Conservation (phyloP, 106 monocot species). For the Alisma plantagoaquatica region DNA sequence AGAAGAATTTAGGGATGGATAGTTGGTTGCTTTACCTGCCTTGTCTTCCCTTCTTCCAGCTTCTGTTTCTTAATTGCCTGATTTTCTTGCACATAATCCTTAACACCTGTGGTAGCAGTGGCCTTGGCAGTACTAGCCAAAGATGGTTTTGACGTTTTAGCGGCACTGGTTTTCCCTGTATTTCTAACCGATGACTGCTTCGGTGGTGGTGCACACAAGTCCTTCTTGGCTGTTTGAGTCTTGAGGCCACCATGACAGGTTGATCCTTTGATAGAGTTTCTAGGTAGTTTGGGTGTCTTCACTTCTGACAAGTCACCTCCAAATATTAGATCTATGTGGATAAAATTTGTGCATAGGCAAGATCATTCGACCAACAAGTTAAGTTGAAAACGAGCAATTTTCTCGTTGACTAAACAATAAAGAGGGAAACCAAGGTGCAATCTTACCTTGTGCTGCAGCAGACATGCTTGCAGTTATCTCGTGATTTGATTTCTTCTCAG, state of each 20-base stretch:
- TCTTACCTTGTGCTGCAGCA: not conserved
- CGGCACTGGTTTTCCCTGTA: slow-evolving; percentile 2
- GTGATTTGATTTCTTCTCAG: not conserved
- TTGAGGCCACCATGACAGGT: slow-evolving; percentile 12
- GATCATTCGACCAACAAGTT: not conserved
- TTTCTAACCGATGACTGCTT: slow-evolving; percentile 17
- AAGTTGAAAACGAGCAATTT: too few species aligned
- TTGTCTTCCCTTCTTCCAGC: slow-evolving; percentile 45
- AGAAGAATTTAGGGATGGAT: not conserved
- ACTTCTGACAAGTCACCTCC: slow-evolving; percentile 9
- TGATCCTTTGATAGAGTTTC: not conserved
- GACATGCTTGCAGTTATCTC: not conserved
- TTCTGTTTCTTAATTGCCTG: slow-evolving; percentile 87
- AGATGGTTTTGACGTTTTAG: slow-evolving; percentile 10
- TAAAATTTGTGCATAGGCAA: not conserved
- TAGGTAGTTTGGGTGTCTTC: slow-evolving; percentile 17
- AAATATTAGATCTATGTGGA: too few species aligned
- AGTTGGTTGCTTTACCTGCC: slow-evolving; percentile 31
- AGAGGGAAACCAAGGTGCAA: too few species aligned
- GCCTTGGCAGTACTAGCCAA: too few species aligned
- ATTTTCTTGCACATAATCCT: slow-evolving; percentile 68
- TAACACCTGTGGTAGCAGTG: too few species aligned
- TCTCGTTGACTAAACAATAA: too few species aligned
- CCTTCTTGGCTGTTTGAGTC: slow-evolving; percentile 30
- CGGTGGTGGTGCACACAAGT: slow-evolving; percentile 4